Conservation (phyloP, 495 filamentous ascomycete genomes). For the Massariosphaeria phaeospora region DNA sequence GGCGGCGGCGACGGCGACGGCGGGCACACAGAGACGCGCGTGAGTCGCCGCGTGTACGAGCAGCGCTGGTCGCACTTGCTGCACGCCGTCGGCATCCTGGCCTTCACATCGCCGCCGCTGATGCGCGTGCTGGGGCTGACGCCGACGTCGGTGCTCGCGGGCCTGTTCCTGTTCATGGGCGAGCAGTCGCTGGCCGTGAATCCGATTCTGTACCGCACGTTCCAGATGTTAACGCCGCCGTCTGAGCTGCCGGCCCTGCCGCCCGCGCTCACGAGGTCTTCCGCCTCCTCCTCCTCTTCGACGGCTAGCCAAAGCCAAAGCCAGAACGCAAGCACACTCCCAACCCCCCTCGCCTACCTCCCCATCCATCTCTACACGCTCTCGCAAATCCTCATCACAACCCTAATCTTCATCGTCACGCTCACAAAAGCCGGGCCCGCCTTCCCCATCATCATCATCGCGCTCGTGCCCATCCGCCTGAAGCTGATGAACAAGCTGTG, state of each 20-base stretch:
- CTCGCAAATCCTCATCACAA: slow-evolving; percentile 57
- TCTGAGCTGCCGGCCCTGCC: slow-evolving; percentile 51
- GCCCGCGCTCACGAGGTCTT: not conserved
- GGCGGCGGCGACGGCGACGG: slow-evolving; percentile 40
- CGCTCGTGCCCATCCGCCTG: slow-evolving; percentile 59
- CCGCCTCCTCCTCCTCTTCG: not conserved
- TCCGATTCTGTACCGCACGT: slow-evolving; percentile 60
- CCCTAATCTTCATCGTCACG: slow-evolving; percentile 59
- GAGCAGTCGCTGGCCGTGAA: slow-evolving; percentile 67
- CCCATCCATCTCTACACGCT: slow-evolving; percentile 62
- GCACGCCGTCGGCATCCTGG: slow-evolving; percentile 57
- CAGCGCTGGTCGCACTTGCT: slow-evolving; percentile 65
- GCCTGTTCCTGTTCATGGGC: slow-evolving; percentile 69
- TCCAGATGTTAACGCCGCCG: slow-evolving; percentile 59
- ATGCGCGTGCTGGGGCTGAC: slow-evolving; percentile 66
- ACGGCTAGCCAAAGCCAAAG: not conserved
- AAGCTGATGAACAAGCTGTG: slow-evolving; percentile 61
- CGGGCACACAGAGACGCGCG: slow-evolving; percentile 39
- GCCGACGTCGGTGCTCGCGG: slow-evolving; percentile 63
- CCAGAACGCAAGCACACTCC: not conserved
- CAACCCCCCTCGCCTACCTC: slow-evolving; percentile 38
- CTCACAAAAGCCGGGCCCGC: slow-evolving; percentile 60
- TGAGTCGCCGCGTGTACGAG: slow-evolving; percentile 56
- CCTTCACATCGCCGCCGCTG: slow-evolving; percentile 61
- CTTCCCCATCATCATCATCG: slow-evolving; percentile 64